Evolutionary conservation across 139 green algal species (phyloP).

Genomic region (Chlamydomonas eustigma): DNA sequence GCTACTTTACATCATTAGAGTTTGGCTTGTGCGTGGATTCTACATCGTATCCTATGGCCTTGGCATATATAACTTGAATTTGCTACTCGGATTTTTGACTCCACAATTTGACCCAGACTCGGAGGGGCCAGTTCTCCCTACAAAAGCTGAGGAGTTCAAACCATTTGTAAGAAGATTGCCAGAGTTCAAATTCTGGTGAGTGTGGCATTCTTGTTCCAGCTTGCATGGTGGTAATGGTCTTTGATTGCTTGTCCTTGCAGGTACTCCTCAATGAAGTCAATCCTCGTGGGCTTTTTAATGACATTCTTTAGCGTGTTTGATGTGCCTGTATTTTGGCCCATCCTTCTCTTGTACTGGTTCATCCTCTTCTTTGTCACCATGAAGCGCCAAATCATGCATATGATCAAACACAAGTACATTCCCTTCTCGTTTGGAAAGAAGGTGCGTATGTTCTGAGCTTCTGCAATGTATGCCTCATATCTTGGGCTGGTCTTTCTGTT

Average conservation of each 20-base stretch:
- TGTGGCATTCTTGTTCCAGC: not conserved
- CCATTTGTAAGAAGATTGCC: conserved; percentile 94
- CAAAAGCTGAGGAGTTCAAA: conserved; percentile 90
- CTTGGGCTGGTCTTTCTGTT: no score
- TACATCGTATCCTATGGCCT: conserved; percentile 98
- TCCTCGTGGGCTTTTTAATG: conserved; percentile 78
- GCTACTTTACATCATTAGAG: conserved; percentile 73
- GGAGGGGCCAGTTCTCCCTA: conserved; percentile 88
- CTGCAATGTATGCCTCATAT: no score
- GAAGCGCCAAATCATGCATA: conserved; percentile 97
- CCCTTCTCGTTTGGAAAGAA: conserved; percentile 44
- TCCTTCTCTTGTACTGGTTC: conserved; percentile 94
- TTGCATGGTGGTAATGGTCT: not conserved
- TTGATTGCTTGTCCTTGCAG: conserved; percentile 36
- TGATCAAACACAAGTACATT: conserved; percentile 69
- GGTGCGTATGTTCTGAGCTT: conserved; percentile 14
- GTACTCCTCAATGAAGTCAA: conserved; percentile 72
- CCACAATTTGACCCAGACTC: not conserved
- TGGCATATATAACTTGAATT: conserved; percentile 97
- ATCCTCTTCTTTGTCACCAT: conserved; percentile 96
- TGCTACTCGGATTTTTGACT: conserved; percentile 52
- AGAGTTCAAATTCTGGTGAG: conserved; percentile 99
- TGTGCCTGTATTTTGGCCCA: conserved; percentile 99
- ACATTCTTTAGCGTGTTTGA: conserved; percentile 96
- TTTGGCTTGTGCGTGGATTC: conserved; percentile 81